These are phyloP conservation scores for Penicillium corylophilum DNA, from an alignment of 2,329 filamentous ascomycete species.

Conservation along the genomic window DNA sequence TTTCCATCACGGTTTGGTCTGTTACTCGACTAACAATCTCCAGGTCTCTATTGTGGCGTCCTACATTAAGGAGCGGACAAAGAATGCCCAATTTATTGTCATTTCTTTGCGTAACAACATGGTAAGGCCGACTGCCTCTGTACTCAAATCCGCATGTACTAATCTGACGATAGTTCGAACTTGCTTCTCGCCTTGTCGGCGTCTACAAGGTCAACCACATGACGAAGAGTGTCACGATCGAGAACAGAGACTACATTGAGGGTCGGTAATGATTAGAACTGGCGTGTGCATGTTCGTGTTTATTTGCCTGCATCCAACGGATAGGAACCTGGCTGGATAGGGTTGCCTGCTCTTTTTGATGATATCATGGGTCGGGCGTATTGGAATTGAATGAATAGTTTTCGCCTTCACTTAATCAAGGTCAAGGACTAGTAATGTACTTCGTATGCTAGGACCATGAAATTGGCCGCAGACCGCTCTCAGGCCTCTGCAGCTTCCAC, in stretches of 20 bases:
- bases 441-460: not conserved
- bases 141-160: conserved; percentile 1
- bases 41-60: conserved; percentile 95
- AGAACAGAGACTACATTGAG: conserved; percentile 74
- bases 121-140: conserved; percentile 42
- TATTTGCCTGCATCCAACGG: conserved; percentile 14
- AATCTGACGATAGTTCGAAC: conserved; percentile 64
- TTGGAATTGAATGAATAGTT: conserved; percentile 17
- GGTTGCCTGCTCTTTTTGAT: conserved; percentile 21
- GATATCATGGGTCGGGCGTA: conserved; percentile 28
- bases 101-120: conserved; percentile 98
- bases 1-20: not conserved
- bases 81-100: conserved; percentile 98
- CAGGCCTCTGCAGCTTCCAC: not conserved
- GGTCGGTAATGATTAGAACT: conserved; percentile 28
- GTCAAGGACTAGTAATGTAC: not conserved
- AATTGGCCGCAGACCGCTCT: not conserved
- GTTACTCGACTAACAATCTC: conserved; percentile 7
- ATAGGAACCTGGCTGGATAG: conserved; percentile 18
- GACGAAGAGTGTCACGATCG: conserved; percentile 87
- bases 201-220: conserved; percentile 99
- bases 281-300: conserved; percentile 8
- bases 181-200: conserved; percentile 89
- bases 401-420: not conserved
- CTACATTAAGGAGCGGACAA: conserved; percentile 98